Percentiles rank a stretch among this genome's conserved stretches.
phyloP scores from a whole-genome alignment of 805 yeast genomes.

The Kodamaea sagamina region DNA sequence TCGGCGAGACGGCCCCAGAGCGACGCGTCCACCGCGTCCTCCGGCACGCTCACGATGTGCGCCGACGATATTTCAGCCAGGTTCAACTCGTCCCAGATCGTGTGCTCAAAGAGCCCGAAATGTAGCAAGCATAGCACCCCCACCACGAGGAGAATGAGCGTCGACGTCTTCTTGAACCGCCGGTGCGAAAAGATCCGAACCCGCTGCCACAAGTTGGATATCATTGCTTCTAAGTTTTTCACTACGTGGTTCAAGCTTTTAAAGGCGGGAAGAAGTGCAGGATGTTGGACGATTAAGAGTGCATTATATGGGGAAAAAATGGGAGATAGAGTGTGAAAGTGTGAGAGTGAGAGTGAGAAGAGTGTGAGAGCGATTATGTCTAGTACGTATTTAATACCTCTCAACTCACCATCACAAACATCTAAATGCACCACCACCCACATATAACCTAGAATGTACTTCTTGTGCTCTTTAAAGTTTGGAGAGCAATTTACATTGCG shows the following conservation, averaged over 20 bases:
- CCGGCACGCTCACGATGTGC: slow-evolving; percentile 4
- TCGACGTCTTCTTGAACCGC: slow-evolving; percentile 10
- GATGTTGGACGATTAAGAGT: not conserved
- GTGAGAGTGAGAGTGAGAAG: too few relatives aligned
- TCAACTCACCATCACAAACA: too few relatives aligned
- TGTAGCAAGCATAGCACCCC: slow-evolving; percentile 8
- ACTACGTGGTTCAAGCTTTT: not conserved
- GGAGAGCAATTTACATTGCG: too few relatives aligned
- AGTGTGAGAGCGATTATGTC: too few relatives aligned
- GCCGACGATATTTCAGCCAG: slow-evolving; percentile 8
- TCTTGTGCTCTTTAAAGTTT: too few relatives aligned
- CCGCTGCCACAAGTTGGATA: slow-evolving; percentile 7
- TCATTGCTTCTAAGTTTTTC: slow-evolving; percentile 2
- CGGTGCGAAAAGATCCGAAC: slow-evolving; percentile 6
- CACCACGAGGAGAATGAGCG: slow-evolving; percentile 2
- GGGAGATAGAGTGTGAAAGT: too few relatives aligned
- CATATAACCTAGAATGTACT: too few relatives aligned
- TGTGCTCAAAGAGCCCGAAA: slow-evolving; percentile 7
- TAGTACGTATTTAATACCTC: too few relatives aligned
- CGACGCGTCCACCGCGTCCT: not conserved
- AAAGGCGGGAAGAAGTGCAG: slow-evolving; percentile 7
- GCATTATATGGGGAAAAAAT: not conserved
- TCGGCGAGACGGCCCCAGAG: not conserved
- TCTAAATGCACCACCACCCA: too few relatives aligned
- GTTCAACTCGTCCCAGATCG: slow-evolving; percentile 9